Percentiles rank a stretch among this genome's conserved stretches.
Evolutionary conservation across 129 eudicot genomes (phyloP).

Genomic region (Escallonia rubra): DNA sequence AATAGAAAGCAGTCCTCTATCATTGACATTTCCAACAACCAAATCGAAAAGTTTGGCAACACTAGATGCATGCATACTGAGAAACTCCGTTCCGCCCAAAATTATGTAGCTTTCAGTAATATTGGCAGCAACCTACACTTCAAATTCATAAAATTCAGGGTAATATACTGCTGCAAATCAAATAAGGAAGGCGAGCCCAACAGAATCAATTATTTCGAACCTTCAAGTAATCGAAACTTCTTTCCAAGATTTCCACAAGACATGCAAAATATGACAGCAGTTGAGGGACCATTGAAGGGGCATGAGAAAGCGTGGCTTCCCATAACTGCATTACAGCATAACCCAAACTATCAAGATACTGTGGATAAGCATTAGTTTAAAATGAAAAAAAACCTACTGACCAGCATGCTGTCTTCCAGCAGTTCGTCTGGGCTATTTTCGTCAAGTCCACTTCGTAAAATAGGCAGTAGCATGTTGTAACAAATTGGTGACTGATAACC

Average conservation of each 20-base stretch:
- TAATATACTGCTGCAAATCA: not conserved
- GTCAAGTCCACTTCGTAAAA: slow-evolving; percentile 61
- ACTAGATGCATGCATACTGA: slow-evolving; percentile 71
- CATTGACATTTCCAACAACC: slow-evolving; percentile 78
- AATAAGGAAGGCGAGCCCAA: not conserved
- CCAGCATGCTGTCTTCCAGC: slow-evolving; percentile 91
- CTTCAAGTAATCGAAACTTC: slow-evolving; percentile 90
- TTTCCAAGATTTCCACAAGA: slow-evolving; percentile 81
- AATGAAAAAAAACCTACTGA: slow-evolving; percentile 13
- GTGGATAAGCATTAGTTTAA: too few relatives aligned
- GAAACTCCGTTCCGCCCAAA: slow-evolving; percentile 79
- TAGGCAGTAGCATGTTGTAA: slow-evolving; percentile 68
- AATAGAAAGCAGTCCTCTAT: slow-evolving; percentile 78
- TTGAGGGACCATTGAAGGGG: slow-evolving; percentile 76
- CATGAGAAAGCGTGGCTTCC: slow-evolving; percentile 87
- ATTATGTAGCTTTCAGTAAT: slow-evolving; percentile 74
- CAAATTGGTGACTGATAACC: slow-evolving; percentile 84
- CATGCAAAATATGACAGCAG: slow-evolving; percentile 61
- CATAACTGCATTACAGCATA: slow-evolving; percentile 65
- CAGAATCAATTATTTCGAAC: slow-evolving; percentile 21
- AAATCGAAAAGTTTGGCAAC: slow-evolving; percentile 71
- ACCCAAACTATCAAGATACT: not conserved
- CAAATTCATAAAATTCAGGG: slow-evolving; percentile 1
- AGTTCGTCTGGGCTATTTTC: slow-evolving; percentile 90
- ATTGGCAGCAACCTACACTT: slow-evolving; percentile 68